phyloP scores from a whole-genome alignment of 352 stramenopile species.

The Elongisporangium anandrum region DNA sequence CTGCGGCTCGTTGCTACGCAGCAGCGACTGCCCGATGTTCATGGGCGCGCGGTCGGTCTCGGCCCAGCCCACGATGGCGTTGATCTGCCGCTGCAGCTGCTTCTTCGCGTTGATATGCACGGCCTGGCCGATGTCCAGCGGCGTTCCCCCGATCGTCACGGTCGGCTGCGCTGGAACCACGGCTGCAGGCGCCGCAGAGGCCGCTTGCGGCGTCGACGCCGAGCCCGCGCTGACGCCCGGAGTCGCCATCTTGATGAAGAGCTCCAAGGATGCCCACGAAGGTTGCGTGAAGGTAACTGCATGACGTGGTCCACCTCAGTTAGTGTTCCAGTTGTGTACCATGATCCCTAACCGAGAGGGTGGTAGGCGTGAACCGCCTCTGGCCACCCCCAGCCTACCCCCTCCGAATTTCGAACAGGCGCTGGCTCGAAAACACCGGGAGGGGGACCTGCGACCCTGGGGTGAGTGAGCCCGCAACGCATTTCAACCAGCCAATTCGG shows the following conservation, averaged over 20 bases:
- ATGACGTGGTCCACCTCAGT: neutral
- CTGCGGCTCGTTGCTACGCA: constrained; percentile 69
- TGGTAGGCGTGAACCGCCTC: neutral
- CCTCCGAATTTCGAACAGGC: neutral
- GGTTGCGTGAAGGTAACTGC: neutral
- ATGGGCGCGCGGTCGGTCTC: constrained; percentile 73
- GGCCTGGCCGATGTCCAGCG: constrained; percentile 57
- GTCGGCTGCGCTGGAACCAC: neutral
- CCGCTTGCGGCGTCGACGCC: neutral
- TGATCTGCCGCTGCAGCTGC: constrained; percentile 79
- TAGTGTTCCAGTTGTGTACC: neutral
- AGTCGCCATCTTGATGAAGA: neutral
- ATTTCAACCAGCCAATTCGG: constrained; percentile 81
- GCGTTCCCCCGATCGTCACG: constrained; percentile 33
- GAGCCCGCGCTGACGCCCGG: neutral
- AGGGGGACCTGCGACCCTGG: constrained; percentile 3
- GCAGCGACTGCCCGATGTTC: constrained; percentile 63
- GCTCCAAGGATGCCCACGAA: neutral
- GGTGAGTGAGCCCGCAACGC: constrained; percentile 43
- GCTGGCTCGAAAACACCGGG: neutral
- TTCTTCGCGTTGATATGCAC: constrained; percentile 74
- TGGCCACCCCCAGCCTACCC: neutral
- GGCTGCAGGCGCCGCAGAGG: neutral
- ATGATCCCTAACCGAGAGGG: neutral
- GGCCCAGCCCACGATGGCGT: constrained; percentile 75